A percentile compares a stretch with the other conserved stretches of the same genome.
phyloP scores from a whole-genome alignment of 2,329 filamentous ascomycete genomes.

The Pseudopyrenochaeta lycopersici region DNA sequence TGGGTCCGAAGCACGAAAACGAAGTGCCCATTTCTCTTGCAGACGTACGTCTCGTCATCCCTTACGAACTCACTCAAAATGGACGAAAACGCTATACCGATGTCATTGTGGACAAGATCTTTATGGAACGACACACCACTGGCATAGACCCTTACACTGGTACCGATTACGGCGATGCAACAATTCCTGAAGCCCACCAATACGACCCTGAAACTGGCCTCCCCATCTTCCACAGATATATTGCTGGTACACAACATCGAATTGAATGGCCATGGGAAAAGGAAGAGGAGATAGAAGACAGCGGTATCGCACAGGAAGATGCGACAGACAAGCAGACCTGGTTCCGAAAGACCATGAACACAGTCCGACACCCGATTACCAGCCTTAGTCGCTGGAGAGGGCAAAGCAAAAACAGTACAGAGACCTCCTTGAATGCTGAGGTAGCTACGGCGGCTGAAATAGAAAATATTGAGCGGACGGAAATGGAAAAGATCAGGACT shows the following conservation, averaged over 20 bases:
- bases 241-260: constrained; percentile 42
- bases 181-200: constrained; percentile 39
- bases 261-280: constrained; percentile 46
- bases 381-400: constrained; percentile 24
- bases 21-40: constrained; percentile 71
- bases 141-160: constrained; percentile 43
- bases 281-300: constrained; percentile 14
- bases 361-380: constrained; percentile 28
- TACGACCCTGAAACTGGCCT: constrained; percentile 40
- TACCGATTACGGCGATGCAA: constrained; percentile 33
- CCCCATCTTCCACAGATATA: constrained; percentile 45
- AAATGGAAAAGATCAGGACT: constrained; percentile 13
- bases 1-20: constrained; percentile 56
- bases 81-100: constrained; percentile 69
- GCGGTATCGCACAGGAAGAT: constrained; percentile 8
- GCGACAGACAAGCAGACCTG: constrained; percentile 18
- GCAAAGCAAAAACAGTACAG: constrained; percentile 9
- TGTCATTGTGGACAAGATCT: constrained; percentile 46
- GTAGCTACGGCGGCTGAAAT: constrained; percentile 9
- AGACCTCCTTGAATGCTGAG: constrained; percentile 5
- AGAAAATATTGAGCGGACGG: constrained; percentile 19
- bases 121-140: constrained; percentile 42
- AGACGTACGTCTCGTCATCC: constrained; percentile 82
- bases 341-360: constrained; percentile 21
- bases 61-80: constrained; percentile 59